Evolutionary conservation across 169 alveolate genomes (phyloP).

Genomic region (Perkinsus chesapeaki): DNA sequence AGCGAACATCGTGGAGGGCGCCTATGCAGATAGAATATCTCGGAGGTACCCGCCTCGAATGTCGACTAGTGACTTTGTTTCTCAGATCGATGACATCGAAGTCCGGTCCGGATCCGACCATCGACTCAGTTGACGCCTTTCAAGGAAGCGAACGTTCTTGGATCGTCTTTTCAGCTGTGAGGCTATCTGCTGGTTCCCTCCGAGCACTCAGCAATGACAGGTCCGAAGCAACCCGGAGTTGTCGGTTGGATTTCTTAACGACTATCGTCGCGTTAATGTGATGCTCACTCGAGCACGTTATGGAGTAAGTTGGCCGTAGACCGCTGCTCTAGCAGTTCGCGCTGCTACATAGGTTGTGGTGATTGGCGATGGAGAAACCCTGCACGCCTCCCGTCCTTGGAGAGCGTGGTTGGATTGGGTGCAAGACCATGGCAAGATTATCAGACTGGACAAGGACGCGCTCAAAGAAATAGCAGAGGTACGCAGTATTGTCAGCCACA

Average conservation of each 20-base stretch:
- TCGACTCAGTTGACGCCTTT: slow-evolving; percentile 86
- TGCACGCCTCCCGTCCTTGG: background rate
- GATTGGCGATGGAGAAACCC: background rate
- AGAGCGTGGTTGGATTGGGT: background rate
- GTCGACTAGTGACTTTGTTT: too few species aligned
- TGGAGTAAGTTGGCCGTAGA: background rate
- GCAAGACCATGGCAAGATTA: background rate
- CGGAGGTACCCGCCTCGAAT: background rate
- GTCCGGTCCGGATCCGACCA: slow-evolving; percentile 6
- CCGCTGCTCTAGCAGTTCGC: background rate
- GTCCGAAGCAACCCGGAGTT: slow-evolving; percentile 72
- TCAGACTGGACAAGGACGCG: background rate
- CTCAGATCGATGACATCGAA: too few species aligned
- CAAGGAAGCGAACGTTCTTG: slow-evolving; percentile 88
- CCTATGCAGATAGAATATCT: slow-evolving; percentile 6
- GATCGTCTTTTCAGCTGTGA: slow-evolving; percentile 79
- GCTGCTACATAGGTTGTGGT: background rate
- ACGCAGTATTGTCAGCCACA: background rate
- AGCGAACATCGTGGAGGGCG: background rate
- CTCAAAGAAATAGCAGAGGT: background rate
- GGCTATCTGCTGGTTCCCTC: background rate
- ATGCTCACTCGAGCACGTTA: slow-evolving; percentile 82
- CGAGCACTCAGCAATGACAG: background rate
- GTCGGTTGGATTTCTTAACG: slow-evolving; percentile 79
- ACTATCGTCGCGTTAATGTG: slow-evolving; percentile 85